These are phyloP conservation scores for Pseudocercospora macadamiae DNA, from an alignment of 2,329 filamentous ascomycete genomes.

Conservation along the genomic window DNA sequence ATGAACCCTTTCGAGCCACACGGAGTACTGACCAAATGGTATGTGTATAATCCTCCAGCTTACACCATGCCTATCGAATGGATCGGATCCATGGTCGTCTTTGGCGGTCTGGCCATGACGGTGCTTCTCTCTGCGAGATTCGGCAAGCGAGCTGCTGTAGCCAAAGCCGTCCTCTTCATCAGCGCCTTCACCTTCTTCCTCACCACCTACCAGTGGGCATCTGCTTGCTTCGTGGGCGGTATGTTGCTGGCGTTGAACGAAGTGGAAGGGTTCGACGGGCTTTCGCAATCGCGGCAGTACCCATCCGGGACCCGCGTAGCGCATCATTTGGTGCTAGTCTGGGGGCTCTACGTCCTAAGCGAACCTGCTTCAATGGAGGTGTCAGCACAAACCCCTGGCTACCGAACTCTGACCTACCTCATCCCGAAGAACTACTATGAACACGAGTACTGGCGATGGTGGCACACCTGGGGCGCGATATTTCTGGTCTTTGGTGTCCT, in stretches of 20 bases:
- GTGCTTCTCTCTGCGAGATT: slow-evolving; percentile 3
- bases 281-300: neutral
- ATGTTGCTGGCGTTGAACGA: slow-evolving; percentile 25
- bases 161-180: slow-evolving; percentile 11
- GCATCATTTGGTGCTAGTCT: slow-evolving; percentile 17
- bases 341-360: slow-evolving; percentile 24
- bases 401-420: slow-evolving; percentile 58
- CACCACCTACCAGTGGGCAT: slow-evolving; percentile 21
- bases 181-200: slow-evolving; percentile 11
- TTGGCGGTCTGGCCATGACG: slow-evolving; percentile 15
- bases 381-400: slow-evolving; percentile 59
- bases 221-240: slow-evolving; percentile 23
- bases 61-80: slow-evolving; percentile 32
- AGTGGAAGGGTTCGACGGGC: slow-evolving; percentile 9
- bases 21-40: slow-evolving; percentile 24
- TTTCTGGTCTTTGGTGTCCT: slow-evolving; percentile 57
- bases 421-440: slow-evolving; percentile 30
- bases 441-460: slow-evolving; percentile 53
- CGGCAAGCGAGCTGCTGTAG: slow-evolving; percentile 10
- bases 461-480: slow-evolving; percentile 58
- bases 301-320: neutral
- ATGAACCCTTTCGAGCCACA: slow-evolving; percentile 21
- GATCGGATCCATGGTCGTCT: slow-evolving; percentile 26
- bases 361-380: slow-evolving; percentile 22
- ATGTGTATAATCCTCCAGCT: slow-evolving; percentile 25